Percentiles rank a stretch among this genome's conserved stretches.
phyloP scores from a whole-genome alignment of 2,329 filamentous ascomycete species.

The Raffaelea ambrosiae region DNA sequence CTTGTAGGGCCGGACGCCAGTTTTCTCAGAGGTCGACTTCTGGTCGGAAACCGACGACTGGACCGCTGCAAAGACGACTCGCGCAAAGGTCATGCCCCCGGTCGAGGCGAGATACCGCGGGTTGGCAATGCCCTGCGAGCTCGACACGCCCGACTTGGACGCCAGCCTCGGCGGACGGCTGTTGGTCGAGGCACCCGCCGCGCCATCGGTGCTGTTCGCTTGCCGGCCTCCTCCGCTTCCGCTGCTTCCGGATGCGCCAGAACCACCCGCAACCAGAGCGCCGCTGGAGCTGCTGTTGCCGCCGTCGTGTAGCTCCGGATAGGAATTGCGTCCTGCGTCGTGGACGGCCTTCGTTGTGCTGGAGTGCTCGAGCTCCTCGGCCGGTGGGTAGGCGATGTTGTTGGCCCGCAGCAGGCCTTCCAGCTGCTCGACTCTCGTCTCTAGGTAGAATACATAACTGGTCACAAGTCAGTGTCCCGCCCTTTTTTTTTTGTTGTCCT shows the following conservation, averaged over 20 bases:
- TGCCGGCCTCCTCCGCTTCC: background rate
- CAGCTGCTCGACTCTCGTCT: conserved; percentile 75
- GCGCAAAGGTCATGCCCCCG: conserved; percentile 87
- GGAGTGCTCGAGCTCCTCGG: conserved; percentile 56
- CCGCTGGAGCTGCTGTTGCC: conserved; percentile 10
- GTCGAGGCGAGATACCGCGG: conserved; percentile 75
- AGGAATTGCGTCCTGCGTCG: conserved; percentile 4
- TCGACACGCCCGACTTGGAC: conserved; percentile 38
- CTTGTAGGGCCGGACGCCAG: conserved; percentile 51
- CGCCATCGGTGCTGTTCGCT: conserved; percentile 23
- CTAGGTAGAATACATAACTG: conserved; percentile 94
- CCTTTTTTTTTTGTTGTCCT: background rate
- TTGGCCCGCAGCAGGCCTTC: conserved; percentile 66
- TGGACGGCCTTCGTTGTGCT: conserved; percentile 9
- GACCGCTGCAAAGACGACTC: conserved; percentile 89
- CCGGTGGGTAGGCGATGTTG: conserved; percentile 62
- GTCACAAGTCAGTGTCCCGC: background rate
- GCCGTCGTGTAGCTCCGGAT: conserved; percentile 24
- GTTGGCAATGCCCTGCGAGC: conserved; percentile 51
- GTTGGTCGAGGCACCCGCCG: conserved; percentile 44
- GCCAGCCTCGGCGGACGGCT: conserved; percentile 53
- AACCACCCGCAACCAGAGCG: background rate
- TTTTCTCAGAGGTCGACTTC: conserved; percentile 61
- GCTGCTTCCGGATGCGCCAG: background rate
- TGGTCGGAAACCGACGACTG: conserved; percentile 59